phyloP scores from a whole-genome alignment of 73 alveolate species.

The Effrenium voratum region DNA sequence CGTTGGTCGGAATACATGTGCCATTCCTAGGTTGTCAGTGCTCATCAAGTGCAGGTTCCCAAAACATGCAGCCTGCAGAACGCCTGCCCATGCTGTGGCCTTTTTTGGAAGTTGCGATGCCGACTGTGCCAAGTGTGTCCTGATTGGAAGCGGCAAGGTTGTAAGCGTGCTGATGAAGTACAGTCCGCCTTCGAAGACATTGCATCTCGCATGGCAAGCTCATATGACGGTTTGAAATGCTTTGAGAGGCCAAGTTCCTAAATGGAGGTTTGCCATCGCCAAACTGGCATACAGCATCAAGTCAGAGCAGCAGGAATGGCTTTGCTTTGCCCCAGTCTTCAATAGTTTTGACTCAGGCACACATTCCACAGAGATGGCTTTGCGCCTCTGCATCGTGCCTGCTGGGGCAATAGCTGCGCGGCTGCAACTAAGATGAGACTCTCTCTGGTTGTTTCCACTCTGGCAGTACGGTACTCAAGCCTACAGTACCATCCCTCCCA shows the following conservation, averaged over 20 bases:
- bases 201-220: no score
- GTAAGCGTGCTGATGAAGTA: conserved; percentile 66
- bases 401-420: conserved; percentile 78
- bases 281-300: no score
- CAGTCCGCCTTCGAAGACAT: not conserved
- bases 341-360: conserved; percentile 65
- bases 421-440: not conserved
- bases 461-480: not conserved
- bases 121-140: not conserved
- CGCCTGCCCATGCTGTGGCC: not conserved
- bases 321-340: no score
- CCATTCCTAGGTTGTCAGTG: not conserved
- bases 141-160: not conserved
- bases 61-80: not conserved
- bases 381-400: conserved; percentile 88
- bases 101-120: not conserved
- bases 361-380: conserved; percentile 61
- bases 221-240: no score
- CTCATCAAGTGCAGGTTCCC: not conserved
- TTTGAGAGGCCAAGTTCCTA: no score
- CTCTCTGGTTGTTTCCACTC: not conserved
- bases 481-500: not conserved
- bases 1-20: not conserved
- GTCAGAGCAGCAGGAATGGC: no score
- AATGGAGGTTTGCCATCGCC: no score